Percentiles rank a stretch among this genome's conserved stretches.
These are phyloP conservation scores for Saccharomycopsis lassenensis DNA, from an alignment of 805 yeast genomes.

Conservation along the genomic window DNA sequence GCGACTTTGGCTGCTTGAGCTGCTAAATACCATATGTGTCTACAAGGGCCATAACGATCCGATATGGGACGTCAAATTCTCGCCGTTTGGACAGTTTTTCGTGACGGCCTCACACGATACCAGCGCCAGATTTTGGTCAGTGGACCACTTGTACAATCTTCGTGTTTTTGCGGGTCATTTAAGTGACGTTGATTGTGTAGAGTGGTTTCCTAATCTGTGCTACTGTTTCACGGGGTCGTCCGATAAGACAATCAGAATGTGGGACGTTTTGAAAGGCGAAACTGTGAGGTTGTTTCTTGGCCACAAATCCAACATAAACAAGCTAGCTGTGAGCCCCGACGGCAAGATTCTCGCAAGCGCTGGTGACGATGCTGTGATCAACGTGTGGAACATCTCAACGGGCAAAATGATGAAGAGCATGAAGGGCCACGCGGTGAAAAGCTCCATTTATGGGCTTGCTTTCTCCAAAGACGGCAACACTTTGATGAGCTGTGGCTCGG, in stretches of 20 bases:
- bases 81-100: conserved; percentile 94
- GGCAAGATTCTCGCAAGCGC: conserved; percentile 95
- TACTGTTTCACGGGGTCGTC: conserved; percentile 92
- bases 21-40: conserved; percentile 79
- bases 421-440: conserved; percentile 82
- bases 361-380: conserved; percentile 83
- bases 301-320: conserved; percentile 79
- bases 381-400: conserved; percentile 88
- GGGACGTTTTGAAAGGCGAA: conserved; percentile 88
- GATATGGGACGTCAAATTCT: conserved; percentile 92
- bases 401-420: conserved; percentile 81
- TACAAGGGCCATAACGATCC: conserved; percentile 96
- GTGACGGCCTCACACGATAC: conserved; percentile 97
- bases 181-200: conserved; percentile 90
- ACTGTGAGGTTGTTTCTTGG: conserved; percentile 89
- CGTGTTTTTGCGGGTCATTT: conserved; percentile 96
- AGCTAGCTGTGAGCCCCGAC: conserved; percentile 87
- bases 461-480: conserved; percentile 85
- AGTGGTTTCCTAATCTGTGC: conserved; percentile 93
- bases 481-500: conserved; percentile 86
- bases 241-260: conserved; percentile 94
- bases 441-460: conserved; percentile 72
- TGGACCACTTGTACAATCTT: conserved; percentile 93
- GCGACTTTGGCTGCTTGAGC: conserved; percentile 87
- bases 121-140: conserved; percentile 95